Evolutionary conservation across 352 stramenopile genomes (phyloP).

Genomic region (Blastocystis sp.): DNA sequence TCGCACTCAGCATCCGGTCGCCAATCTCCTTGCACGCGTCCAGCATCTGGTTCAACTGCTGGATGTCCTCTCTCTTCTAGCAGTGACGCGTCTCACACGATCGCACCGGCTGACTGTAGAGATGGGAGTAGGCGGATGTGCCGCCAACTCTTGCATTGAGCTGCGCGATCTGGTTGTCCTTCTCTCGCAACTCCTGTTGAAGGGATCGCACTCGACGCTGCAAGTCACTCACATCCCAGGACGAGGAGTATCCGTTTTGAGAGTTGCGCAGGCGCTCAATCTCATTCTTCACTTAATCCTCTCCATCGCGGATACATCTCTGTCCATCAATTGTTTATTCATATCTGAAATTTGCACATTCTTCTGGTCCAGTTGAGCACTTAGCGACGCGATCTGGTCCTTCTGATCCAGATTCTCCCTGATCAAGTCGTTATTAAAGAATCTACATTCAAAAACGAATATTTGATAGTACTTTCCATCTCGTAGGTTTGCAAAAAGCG

Average conservation of each 20-base stretch:
- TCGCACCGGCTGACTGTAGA: too few species aligned
- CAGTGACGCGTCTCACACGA: background rate
- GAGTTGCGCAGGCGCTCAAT: background rate
- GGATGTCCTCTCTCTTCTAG: background rate
- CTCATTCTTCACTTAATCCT: background rate
- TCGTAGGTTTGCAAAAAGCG: too few species aligned
- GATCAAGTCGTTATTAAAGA: background rate
- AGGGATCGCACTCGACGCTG: background rate
- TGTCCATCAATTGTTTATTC: too few species aligned
- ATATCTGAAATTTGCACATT: background rate
- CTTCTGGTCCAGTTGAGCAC: background rate
- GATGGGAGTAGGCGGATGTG: too few species aligned
- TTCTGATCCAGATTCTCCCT: slow-evolving; percentile 16
- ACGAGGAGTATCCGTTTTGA: too few species aligned
- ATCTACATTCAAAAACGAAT: slow-evolving; percentile 7
- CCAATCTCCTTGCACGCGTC: slow-evolving; percentile 14
- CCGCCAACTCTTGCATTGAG: background rate
- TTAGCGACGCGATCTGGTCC: background rate
- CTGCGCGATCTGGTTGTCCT: background rate
- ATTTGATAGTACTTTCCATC: background rate
- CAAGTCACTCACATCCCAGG: too few species aligned
- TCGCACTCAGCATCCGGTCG: slow-evolving; percentile 13
- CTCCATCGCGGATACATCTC: too few species aligned
- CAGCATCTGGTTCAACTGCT: background rate
- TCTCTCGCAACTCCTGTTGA: background rate